phyloP scores from a whole-genome alignment of 495 filamentous ascomycete species.

The Hypomontagnella monticulosa region DNA sequence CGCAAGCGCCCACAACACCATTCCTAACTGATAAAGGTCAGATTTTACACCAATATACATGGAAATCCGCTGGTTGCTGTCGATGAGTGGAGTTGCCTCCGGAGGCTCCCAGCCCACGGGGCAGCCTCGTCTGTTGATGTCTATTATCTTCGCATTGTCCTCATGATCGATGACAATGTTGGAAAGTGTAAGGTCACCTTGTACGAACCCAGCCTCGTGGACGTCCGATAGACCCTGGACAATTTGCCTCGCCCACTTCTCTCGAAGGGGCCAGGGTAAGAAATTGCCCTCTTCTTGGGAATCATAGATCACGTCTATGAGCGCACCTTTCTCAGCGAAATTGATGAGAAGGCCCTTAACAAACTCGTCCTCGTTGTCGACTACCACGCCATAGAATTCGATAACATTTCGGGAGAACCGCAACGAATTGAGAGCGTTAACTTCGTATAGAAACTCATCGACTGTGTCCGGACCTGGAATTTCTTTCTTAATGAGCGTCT shows the following conservation, averaged over 20 bases:
- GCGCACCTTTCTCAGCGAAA: constrained; percentile 85
- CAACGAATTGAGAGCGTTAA: constrained; percentile 90
- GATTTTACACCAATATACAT: constrained; percentile 99
- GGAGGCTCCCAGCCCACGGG: constrained; percentile 98
- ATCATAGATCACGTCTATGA: constrained; percentile 93
- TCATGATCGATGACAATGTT: constrained; percentile 93
- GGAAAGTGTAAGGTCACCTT: constrained; percentile 95
- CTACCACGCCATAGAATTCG: constrained; percentile 85
- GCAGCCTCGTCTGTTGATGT: constrained; percentile 96
- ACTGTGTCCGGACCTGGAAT: constrained; percentile 96
- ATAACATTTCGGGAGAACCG: constrained; percentile 79
- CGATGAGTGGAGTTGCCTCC: constrained; percentile 86
- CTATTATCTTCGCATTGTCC: constrained; percentile 94
- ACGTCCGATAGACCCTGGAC: constrained; percentile 90
- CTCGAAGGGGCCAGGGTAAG: constrained; percentile 78
- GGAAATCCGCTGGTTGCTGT: constrained; percentile 89
- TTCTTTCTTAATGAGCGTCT: constrained; percentile 93
- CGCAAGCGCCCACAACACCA: constrained; percentile 95
- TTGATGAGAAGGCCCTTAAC: constrained; percentile 93
- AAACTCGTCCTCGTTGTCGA: constrained; percentile 76
- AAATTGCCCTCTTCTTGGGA: constrained; percentile 56
- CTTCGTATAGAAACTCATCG: constrained; percentile 97
- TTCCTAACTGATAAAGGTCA: constrained; percentile 93
- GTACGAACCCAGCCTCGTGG: constrained; percentile 95
- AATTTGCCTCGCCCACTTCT: constrained; percentile 93